Evolutionary conservation across 2,329 filamentous ascomycete species (phyloP), one percentile per base, ranked within the genome.

Genomic region (Curvularia sp.): DNA sequence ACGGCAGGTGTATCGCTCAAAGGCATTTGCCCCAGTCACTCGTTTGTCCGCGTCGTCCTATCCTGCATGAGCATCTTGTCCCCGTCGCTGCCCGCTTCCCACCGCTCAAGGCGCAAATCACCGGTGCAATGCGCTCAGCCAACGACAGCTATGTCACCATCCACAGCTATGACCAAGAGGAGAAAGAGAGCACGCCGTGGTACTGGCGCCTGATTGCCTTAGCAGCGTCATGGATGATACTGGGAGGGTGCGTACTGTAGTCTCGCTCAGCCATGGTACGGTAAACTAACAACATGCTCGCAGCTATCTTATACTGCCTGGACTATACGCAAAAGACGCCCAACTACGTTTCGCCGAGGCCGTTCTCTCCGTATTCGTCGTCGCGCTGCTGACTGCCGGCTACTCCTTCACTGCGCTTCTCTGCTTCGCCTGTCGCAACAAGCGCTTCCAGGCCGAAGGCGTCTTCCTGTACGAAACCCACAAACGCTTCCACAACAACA

Each of bases 301-400:
- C 52, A 82, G 81, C 50, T 83, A 80, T 67, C 76, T 84, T 32
- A 80, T 83, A 53, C 74, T 83, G 19, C 80, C 81, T 6, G 75
- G 78, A 25, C 78, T 82, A 52, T 83, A 80, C 67, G 77, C 80
- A 49, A 72, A 70, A 23, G 64, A 78, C 15, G 49, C 71, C 9
- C 59, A 78, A 34, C 72, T 82, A 25, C 76, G 75, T 50, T 73
- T 81, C 53, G 76, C 73, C 55, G 70, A 74, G 47, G 71, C 73
- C 0, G 76, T 77, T 4, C 64, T 83, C 6, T 77, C 76, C 3
- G 80, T 82, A 49, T 79, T 82, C 56, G 77, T 81, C 23, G 75
- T 81, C 63, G 78, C 80, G 5, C 72, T 84, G 18, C 73, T 83
- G 7, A 77, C 79, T 1, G 76, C 79, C 42, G 82, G 81, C 30